Base-by-base conservation (phyloP, 169 alveolate genomes). In the Babesia bovis region DNA sequence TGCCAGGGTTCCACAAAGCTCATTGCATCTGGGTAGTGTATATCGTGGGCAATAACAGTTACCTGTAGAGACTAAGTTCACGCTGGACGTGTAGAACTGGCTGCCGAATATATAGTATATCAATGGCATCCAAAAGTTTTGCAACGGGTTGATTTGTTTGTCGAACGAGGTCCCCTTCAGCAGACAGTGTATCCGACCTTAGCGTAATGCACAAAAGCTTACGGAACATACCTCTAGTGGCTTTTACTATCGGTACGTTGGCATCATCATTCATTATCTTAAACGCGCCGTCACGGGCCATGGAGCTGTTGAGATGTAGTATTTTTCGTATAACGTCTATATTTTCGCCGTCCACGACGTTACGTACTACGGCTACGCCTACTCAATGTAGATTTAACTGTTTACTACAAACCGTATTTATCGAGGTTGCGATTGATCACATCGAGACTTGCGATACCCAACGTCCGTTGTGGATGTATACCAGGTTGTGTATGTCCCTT, bases 1-100 rank as follows among this genome's bases (percentile, higher is more conserved):
- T 78, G 87, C 87, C 87, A 78, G 3, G 83, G 83, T 47, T 78
- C 87, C 9, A 53, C 75, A 36, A 19, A 67, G 53, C 87, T 69
- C 84, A 78, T 53, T 13, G 83, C 51, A 26, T 78, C 87, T 78
- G 63, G 0, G 13, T 17, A 17, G 17, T n/a, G 32, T 44, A 21
- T 63, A 52, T 6, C 0, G 21, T 25, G 38, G 38, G 0, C 51
- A 3, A 23, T 47, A 15, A 30, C 19, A 42, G 67, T 1, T n/a
- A 69, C 87, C 87, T 21, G 87, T 69, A 4, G 71, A 35, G 28
- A 78, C 47, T 15, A 78, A 59, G 10, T 78, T 59, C n/a, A 78
- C 25, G 35, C 60, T 59, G 3, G 87, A 78, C 19, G 69, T 9
- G 33, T 63, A 78, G 40, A 78, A n/a, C 19, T 35, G 32, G 3